Percentiles rank a stretch among this genome's conserved stretches.
phyloP scores from a whole-genome alignment of 2,329 filamentous ascomycete species.

The Cladosporium colombiae region DNA sequence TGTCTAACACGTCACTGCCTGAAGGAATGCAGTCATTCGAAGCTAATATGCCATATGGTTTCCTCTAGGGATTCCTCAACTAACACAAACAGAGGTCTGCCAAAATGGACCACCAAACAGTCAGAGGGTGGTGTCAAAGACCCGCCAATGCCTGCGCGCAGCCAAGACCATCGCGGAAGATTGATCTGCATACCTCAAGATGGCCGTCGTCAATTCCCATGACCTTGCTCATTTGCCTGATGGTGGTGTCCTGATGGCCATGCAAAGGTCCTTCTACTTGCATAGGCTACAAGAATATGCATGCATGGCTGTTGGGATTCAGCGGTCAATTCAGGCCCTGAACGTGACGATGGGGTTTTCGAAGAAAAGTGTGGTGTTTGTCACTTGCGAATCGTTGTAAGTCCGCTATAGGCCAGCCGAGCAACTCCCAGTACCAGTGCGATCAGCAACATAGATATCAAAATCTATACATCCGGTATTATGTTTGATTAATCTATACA shows the following conservation, averaged over 20 bases:
- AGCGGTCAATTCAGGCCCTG: no score
- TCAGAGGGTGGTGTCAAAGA: background rate
- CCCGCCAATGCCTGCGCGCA: fast-evolving
- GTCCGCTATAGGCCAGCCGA: background rate
- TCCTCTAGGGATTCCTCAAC: background rate
- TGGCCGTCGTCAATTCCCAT: background rate
- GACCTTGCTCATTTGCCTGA: background rate
- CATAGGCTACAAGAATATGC: background rate
- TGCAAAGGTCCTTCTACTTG: background rate
- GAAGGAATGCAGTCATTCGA: background rate
- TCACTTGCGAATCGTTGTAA: background rate
- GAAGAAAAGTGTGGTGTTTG: background rate
- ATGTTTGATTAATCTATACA: background rate
- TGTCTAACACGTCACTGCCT: background rate
- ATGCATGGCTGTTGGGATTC: no score
- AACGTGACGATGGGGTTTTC: background rate
- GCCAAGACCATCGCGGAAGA: no score
- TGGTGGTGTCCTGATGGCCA: background rate
- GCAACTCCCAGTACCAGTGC: background rate
- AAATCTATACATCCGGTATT: no score
- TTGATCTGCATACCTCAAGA: background rate
- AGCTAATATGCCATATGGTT: background rate
- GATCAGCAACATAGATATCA: no score
- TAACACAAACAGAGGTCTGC: background rate
- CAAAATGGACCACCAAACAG: background rate